phyloP scores from a whole-genome alignment of 225 moss, liverwort and hornwort genomes.

The Physcomitrellopsis africana region DNA sequence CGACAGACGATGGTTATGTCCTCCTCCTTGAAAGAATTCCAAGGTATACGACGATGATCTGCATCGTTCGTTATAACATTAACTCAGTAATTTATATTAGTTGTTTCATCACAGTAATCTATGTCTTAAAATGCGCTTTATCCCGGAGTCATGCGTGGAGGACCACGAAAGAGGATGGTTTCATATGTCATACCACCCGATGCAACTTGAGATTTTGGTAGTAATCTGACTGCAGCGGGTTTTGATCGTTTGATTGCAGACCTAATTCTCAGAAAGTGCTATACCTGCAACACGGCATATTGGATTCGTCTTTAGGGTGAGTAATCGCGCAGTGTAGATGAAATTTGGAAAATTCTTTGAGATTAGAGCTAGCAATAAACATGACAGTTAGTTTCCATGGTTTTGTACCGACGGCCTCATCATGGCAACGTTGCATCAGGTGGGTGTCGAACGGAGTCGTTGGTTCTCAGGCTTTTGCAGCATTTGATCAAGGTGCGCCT shows the following conservation, averaged over 20 bases:
- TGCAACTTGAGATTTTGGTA: not conserved
- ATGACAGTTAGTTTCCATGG: no score
- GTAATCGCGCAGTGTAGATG: constrained; percentile 9
- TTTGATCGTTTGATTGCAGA: constrained; percentile 48
- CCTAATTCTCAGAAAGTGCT: constrained; percentile 70
- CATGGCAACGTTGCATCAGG: constrained; percentile 35
- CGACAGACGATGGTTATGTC: constrained; percentile 73
- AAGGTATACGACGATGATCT: constrained; percentile 37
- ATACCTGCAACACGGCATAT: constrained; percentile 83
- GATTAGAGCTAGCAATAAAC: no score
- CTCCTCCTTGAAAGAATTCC: constrained; percentile 78
- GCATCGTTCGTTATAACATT: no score
- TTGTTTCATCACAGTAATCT: no score
- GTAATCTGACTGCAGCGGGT: not conserved
- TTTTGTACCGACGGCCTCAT: not conserved
- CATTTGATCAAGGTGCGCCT: constrained; percentile 75
- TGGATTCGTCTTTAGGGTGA: constrained; percentile 83
- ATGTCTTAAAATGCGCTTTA: no score
- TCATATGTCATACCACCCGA: not conserved
- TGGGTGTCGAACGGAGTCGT: constrained; percentile 91
- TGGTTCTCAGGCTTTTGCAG: constrained; percentile 88
- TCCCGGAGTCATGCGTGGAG: no score
- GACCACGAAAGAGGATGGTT: no score
- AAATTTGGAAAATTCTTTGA: no score
- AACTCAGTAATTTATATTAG: no score